Base-by-base conservation (phyloP, 257 asterid genomes). In the Craterostigma plantagineum region DNA sequence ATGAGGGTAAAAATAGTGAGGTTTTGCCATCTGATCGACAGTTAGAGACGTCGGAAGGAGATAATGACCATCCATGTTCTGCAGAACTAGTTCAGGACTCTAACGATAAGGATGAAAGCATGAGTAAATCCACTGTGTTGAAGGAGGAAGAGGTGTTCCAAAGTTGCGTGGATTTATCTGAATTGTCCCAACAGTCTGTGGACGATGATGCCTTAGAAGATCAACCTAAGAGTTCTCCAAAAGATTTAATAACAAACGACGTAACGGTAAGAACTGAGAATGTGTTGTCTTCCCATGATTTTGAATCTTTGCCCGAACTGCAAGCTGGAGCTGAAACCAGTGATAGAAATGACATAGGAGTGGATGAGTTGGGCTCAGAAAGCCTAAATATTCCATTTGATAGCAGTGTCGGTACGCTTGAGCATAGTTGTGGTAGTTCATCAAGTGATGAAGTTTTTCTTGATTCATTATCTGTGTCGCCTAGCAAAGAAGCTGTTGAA, bases 121-220 rank as follows among this genome's bases (percentile, higher is more conserved):
- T n/a, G 33, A 51, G 23, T 43, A 48, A 56, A 47, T 54, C 70
- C 30, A 41, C 48, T 56, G 15, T 42, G 37, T 45, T 58, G 48
- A 69, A 51, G 46, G 60, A 51, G 68, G 71, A 52, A 12, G 78
- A 71, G 18, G 61, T 59, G 38, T 75, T 71, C 54, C 53, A 58
- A 37, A 78, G 92, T 74, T 74, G 81, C 49, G 51, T 74, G 62
- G 79, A 69, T 61, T 62, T 78, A 16, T 23, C 68, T 0, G 64
- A 64, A 51, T 46, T 78, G 40, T 62, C 56, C 34, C 23, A 43
- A 45, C 81, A 59, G 47, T 60, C 58, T 23, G 48, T 43, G 18
- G 46, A 58, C 38, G 58, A 14, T 48, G 64, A 63, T 50, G 64
- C 48, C 42, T 38, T 43, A 33, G 71, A 60, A 52, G 51, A 48